A percentile compares a stretch with the other conserved stretches of the same genome.
phyloP scores from a whole-genome alignment of 176 grass and related monocot species.

The Oryza brachyantha region DNA sequence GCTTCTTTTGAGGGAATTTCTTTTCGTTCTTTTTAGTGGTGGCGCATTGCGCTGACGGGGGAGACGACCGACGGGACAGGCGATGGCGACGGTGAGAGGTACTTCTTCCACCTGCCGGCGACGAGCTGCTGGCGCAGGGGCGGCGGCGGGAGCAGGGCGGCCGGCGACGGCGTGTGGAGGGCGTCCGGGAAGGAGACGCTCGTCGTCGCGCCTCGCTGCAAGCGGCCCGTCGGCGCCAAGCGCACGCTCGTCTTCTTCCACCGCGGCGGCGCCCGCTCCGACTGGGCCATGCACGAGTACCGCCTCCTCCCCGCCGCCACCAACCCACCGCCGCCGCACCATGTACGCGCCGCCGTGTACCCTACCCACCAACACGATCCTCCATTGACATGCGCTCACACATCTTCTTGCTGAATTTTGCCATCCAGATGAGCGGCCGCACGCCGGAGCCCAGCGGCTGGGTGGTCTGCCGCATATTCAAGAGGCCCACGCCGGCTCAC shows the following conservation, averaged over 20 bases:
- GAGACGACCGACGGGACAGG: conserved; percentile 6
- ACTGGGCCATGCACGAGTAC: conserved; percentile 95
- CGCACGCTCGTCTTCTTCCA: conserved; percentile 60
- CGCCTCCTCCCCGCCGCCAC: conserved; percentile 44
- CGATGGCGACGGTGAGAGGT: conserved; percentile 47
- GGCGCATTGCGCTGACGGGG: neutral
- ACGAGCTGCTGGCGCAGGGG: conserved; percentile 33
- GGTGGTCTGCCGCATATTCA: conserved; percentile 83
- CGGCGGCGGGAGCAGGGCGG: conserved; percentile 21
- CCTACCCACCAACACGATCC: too few relatives aligned
- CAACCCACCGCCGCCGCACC: neutral
- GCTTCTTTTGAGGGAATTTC: neutral
- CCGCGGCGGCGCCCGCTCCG: conserved; percentile 37
- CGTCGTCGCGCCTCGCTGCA: conserved; percentile 40
- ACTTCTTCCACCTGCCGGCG: conserved; percentile 66
- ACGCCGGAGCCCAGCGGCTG: conserved; percentile 34
- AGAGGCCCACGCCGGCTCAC: conserved; percentile 26
- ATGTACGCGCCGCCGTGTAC: too few relatives aligned
- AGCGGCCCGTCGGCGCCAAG: conserved; percentile 61
- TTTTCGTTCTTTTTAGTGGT: too few relatives aligned
- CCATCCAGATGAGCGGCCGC: conserved; percentile 3
- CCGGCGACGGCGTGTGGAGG: conserved; percentile 62
- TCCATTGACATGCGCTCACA: too few relatives aligned
- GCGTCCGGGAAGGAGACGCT: conserved; percentile 54
- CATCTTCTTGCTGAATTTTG: too few relatives aligned